Percentiles rank a stretch among this genome's conserved stretches.
Conservation (phyloP, 495 filamentous ascomycete species). For the Aspergillus egyptiacus region DNA sequence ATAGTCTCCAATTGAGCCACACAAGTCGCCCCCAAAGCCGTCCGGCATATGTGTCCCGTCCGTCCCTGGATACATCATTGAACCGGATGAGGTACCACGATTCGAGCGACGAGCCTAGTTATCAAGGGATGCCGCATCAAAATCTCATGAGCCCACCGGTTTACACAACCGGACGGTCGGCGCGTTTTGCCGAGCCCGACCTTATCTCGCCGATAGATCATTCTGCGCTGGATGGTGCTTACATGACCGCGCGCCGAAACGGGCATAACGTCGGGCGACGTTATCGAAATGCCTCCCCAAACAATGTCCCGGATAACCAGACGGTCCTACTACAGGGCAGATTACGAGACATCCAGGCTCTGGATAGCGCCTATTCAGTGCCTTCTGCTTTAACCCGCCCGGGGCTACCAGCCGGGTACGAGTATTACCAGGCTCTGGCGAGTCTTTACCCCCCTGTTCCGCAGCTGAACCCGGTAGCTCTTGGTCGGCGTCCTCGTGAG, state of each 20-base stretch:
- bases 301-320: slow-evolving; percentile 37
- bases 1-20: slow-evolving; percentile 35
- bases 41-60: slow-evolving; percentile 26
- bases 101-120: slow-evolving; percentile 23
- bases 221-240: slow-evolving; percentile 53
- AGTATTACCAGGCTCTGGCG: slow-evolving; percentile 32
- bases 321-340: slow-evolving; percentile 41
- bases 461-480: slow-evolving; percentile 24
- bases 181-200: slow-evolving; percentile 25
- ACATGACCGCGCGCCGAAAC: slow-evolving; percentile 47
- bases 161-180: slow-evolving; percentile 22
- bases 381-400: slow-evolving; percentile 35
- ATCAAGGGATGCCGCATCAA: slow-evolving; percentile 24
- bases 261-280: slow-evolving; percentile 40
- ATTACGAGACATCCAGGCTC: slow-evolving; percentile 42
- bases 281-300: slow-evolving; percentile 37
- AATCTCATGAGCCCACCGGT: slow-evolving; percentile 27
- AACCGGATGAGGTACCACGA: slow-evolving; percentile 29
- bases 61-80: slow-evolving; percentile 31
- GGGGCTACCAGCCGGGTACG: slow-evolving; percentile 13
- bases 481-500: slow-evolving; percentile 51
- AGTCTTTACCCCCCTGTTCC: slow-evolving; percentile 29
- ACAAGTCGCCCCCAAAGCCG: slow-evolving; percentile 22
- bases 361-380: slow-evolving; percentile 35
- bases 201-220: slow-evolving; percentile 51